phyloP scores from a whole-genome alignment of 108 stramenopile genomes.

The Nitzschia sp. region DNA sequence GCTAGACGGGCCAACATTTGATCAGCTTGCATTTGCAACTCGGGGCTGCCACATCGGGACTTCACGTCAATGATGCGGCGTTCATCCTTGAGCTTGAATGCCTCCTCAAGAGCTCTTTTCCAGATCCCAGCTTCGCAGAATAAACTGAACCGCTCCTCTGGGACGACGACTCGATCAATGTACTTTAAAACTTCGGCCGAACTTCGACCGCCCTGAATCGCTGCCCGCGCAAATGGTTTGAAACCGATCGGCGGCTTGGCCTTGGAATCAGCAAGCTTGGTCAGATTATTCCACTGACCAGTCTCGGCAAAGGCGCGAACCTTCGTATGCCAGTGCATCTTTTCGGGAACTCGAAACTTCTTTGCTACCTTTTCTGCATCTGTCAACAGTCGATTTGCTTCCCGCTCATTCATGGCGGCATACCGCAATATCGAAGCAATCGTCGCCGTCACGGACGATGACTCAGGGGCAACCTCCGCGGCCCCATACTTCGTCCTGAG shows the following conservation, averaged over 20 bases:
- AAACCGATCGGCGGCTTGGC: conserved; percentile 83
- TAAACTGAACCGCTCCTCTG: conserved; percentile 75
- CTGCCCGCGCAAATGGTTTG: conserved; percentile 84
- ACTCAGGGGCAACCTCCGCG: conserved; percentile 63
- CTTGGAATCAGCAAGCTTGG: conserved; percentile 70
- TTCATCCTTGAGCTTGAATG: conserved; percentile 64
- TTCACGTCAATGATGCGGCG: conserved; percentile 68
- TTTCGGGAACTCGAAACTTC: conserved; percentile 87
- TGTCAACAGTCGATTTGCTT: conserved; percentile 62
- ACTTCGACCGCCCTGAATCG: conserved; percentile 60
- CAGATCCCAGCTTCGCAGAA: conserved; percentile 73
- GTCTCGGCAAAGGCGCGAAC: conserved; percentile 78
- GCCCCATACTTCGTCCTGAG: conserved; percentile 61
- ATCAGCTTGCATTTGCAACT: conserved; percentile 71
- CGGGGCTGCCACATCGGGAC: conserved; percentile 61
- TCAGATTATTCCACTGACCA: conserved; percentile 74
- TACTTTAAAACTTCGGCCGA: conserved; percentile 67
- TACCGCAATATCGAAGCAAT: conserved; percentile 64
- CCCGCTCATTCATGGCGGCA: conserved; percentile 66
- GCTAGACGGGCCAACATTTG: conserved; percentile 45
- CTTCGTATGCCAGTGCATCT: conserved; percentile 79
- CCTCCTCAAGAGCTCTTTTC: conserved; percentile 79
- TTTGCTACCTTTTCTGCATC: conserved; percentile 85
- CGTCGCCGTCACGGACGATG: conserved; percentile 69
- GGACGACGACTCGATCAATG: conserved; percentile 61